Evolutionary conservation across 2,329 filamentous ascomycete genomes (phyloP), one percentile per base, ranked within the genome.

Genomic region (Calonectria henricotiae): DNA sequence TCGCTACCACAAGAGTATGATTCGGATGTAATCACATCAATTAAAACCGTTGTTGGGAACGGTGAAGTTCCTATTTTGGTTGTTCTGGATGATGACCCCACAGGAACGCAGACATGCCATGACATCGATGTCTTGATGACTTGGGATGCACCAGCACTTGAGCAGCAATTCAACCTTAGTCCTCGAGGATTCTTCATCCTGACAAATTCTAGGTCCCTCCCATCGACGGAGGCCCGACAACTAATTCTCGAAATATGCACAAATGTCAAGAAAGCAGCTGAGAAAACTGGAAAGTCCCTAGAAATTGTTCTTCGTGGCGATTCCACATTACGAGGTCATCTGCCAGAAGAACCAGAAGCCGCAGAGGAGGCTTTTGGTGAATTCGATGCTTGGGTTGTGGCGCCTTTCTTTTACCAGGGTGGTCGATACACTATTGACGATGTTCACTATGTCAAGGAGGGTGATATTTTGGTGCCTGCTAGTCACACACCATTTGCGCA

Each of bases 41-140:
- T 76, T 3, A 70, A 67, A 23, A 62, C 54, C 1, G 70, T 72
- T 1, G 74, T 79, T 9, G 44, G 69, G 25, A 71, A 63, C 23
- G 69, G 73, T 13, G 61, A 77, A 3, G 74, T 78, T 5, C 80
- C 81, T 13, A 75, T 80, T 9, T 79, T 85, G 7, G 82, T 87
- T 4, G 82, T 82, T 0, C 80, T 87, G 5, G 88, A 89, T 67
- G 88, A 90, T 71, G 88, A 90, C 68, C 88, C 88, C 37, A 90
- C 88, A 0, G 88, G 88, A 20, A 90, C 88, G 0, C 89, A 90
- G 74, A 90, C 89, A 5, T 89, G 88, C 77, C 87, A 90, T 75
- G 84, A 87, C 72, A 87, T 90, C 71, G 80, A 83, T 63, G 88
- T 90, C 3, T 80, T 90, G 35, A 87, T 87, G 3, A 84, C 86